Percentiles rank a stretch among this genome's conserved stretches.
Conservation (phyloP, 2,329 filamentous ascomycete species). For the Pestalotiopsis sp. region DNA sequence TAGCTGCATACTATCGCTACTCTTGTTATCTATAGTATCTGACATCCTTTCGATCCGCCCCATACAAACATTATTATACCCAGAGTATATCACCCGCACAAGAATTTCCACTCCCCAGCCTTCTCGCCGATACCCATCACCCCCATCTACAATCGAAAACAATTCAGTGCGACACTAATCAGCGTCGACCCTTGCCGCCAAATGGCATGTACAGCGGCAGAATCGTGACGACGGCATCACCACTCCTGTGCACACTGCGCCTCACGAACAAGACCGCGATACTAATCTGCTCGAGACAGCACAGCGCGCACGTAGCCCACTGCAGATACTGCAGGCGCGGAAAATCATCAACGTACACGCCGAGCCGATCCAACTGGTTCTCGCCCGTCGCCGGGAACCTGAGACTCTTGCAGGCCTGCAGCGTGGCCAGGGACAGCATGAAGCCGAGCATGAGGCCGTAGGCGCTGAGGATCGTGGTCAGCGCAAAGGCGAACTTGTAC, state of each 20-base stretch:
- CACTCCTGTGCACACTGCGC: background rate
- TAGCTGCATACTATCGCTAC: too few species aligned
- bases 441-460: conserved; percentile 2
- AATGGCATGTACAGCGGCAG: background rate
- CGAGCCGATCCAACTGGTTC: background rate
- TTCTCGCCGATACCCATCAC: too few species aligned
- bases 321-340: background rate
- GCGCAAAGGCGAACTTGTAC: background rate
- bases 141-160: too few species aligned
- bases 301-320: background rate
- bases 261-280: background rate
- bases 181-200: background rate
- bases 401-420: background rate
- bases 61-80: too few species aligned
- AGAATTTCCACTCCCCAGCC: too few species aligned
- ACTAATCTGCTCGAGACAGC: background rate
- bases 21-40: too few species aligned
- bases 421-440: background rate
- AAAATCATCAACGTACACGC: background rate
- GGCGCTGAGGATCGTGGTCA: background rate
- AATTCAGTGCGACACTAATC: background rate
- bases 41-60: too few species aligned
- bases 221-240: background rate
- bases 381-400: background rate
- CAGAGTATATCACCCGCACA: too few species aligned